phyloP scores from a whole-genome alignment of 257 asterid genomes.

The Rhazya stricta region DNA sequence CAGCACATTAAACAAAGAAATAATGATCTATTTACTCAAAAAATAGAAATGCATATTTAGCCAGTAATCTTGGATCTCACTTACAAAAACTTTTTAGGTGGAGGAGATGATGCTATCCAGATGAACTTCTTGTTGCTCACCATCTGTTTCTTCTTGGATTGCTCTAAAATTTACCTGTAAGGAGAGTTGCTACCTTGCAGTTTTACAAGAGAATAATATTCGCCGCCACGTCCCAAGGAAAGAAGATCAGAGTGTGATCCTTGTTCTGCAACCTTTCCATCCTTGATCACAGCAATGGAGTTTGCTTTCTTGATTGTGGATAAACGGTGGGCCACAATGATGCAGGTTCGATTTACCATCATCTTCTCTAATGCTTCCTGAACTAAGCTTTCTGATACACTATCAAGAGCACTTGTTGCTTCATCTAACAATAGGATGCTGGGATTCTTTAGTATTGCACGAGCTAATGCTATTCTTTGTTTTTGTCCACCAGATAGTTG shows the following conservation, averaged over 20 bases:
- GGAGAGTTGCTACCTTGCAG: conserved; percentile 48
- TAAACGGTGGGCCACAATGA: conserved; percentile 69
- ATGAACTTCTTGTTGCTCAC: not conserved
- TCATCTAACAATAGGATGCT: conserved; percentile 61
- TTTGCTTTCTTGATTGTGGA: conserved; percentile 67
- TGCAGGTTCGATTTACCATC: conserved; percentile 68
- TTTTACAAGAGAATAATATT: conserved; percentile 52
- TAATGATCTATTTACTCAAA: conserved; percentile 1
- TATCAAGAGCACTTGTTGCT: conserved; percentile 83
- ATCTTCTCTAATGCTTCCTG: conserved; percentile 74
- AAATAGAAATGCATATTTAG: not conserved
- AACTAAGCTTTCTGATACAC: conserved; percentile 66
- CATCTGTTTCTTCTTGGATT: not conserved
- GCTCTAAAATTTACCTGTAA: conserved; percentile 19
- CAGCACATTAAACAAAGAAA: not conserved
- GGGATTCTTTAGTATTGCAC: conserved; percentile 72
- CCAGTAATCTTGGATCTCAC: no score
- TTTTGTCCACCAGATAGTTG: conserved; percentile 85
- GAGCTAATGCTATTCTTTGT: conserved; percentile 72
- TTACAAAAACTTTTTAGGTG: not conserved
- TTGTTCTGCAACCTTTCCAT: conserved; percentile 63
- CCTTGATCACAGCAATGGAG: conserved; percentile 65
- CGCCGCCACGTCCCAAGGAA: conserved; percentile 49
- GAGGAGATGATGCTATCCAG: not conserved
- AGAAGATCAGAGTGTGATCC: conserved; percentile 70